A percentile compares a stretch with the other conserved stretches of the same genome.
Evolutionary conservation across 2,329 filamentous ascomycete genomes (phyloP).

Genomic region (Samsoniella hepiali): DNA sequence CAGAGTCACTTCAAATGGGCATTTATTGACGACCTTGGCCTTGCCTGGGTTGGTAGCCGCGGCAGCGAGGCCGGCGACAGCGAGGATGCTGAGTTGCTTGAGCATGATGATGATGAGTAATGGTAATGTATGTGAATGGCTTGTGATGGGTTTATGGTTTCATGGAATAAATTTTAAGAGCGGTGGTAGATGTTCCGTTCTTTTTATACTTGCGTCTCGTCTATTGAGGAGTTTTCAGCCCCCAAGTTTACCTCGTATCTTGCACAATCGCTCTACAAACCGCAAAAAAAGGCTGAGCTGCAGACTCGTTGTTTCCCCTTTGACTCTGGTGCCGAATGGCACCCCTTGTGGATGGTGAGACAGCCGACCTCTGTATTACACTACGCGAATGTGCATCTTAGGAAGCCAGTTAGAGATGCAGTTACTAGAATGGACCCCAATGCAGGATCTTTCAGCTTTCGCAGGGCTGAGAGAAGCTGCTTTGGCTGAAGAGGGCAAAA

Average conservation of each 20-base stretch:
- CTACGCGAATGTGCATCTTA: neutral
- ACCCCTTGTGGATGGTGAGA: neutral
- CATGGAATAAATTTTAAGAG: neutral
- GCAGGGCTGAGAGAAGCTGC: neutral
- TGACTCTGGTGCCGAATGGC: neutral
- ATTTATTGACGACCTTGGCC: constrained; percentile 38
- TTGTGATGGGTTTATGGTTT: neutral
- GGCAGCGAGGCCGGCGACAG: neutral
- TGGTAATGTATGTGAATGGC: neutral
- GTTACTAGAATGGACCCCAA: neutral
- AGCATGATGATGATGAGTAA: neutral
- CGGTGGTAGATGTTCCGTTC: neutral
- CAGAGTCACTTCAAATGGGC: constrained; percentile 33
- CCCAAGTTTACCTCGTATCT: neutral
- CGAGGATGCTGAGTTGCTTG: constrained; percentile 1
- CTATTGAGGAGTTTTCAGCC: neutral
- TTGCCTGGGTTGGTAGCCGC: constrained; percentile 15
- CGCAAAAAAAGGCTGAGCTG: neutral
- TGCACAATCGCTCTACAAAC: neutral
- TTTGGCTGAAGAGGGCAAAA: neutral
- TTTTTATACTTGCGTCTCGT: neutral
- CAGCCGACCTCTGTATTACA: neutral
- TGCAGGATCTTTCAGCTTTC: neutral
- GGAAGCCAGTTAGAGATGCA: neutral
- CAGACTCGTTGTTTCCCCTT: neutral